A percentile compares a stretch with the other conserved stretches of the same genome.
These are phyloP conservation scores for Otatea glauca DNA, from an alignment of 176 grass and related monocot genomes.

Conservation along the genomic window DNA sequence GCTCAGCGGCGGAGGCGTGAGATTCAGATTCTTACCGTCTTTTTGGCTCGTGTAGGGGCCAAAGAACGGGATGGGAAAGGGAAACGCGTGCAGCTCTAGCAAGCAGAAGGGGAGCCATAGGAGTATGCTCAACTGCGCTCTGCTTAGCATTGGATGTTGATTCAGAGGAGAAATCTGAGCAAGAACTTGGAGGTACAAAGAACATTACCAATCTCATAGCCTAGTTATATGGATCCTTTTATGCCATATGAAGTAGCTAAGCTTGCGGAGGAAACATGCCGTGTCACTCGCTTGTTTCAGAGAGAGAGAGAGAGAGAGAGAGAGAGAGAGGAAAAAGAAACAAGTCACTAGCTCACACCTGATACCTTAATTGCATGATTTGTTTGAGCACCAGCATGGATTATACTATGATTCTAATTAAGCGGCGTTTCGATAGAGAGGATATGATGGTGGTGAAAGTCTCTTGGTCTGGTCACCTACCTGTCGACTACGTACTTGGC, in stretches of 20 bases:
- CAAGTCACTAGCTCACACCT: too few species aligned
- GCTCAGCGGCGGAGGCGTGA: too few species aligned
- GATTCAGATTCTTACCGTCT: conserved; percentile 31
- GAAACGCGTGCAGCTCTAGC: conserved; percentile 34
- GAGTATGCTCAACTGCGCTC: not conserved
- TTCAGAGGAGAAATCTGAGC: not conserved
- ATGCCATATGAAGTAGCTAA: too few species aligned
- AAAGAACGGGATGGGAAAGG: conserved; percentile 43
- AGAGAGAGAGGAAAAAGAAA: too few species aligned
- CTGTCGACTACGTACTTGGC: not conserved
- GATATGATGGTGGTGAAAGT: not conserved
- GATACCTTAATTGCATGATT: not conserved
- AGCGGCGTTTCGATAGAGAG: too few species aligned
- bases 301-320: too few species aligned
- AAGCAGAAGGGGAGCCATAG: conserved; percentile 36
- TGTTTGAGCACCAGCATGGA: conserved; percentile 19
- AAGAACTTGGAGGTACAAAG: not conserved
- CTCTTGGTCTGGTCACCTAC: conserved; percentile 17
- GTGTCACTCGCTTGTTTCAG: too few species aligned
- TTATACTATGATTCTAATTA: not conserved
- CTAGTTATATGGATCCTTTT: too few species aligned
- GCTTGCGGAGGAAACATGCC: too few species aligned
- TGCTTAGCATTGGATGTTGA: conserved; percentile 8
- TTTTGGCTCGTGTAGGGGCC: conserved; percentile 32
- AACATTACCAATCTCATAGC: not conserved